A percentile compares a stretch with the other conserved stretches of the same genome.
phyloP scores from a whole-genome alignment of 2,329 filamentous ascomycete species.

The Zymoseptoria passerinii region DNA sequence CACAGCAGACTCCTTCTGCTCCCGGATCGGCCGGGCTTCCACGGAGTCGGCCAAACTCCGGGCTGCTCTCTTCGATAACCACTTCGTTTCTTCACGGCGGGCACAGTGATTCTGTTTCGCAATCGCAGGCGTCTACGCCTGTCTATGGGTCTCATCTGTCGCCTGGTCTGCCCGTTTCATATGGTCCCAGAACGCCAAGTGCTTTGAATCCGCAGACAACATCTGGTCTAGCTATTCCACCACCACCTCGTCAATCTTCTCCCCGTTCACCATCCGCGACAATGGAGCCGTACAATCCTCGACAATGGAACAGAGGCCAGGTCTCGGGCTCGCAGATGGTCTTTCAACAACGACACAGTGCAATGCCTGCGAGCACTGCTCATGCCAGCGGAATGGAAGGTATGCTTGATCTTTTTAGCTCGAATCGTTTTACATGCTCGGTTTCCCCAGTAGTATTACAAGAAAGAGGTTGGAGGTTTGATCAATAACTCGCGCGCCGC shows the following conservation, averaged over 20 bases:
- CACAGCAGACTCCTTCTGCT: slow-evolving; percentile 18
- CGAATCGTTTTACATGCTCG: neutral
- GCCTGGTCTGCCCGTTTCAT: slow-evolving; percentile 15
- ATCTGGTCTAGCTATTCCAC: slow-evolving; percentile 7
- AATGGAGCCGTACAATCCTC: slow-evolving; percentile 41
- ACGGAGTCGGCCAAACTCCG: slow-evolving; percentile 10
- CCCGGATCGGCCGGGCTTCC: slow-evolving; percentile 7
- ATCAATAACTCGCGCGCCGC: neutral
- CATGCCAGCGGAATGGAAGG: slow-evolving; percentile 44
- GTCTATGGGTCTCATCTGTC: slow-evolving; percentile 30
- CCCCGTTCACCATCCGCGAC: slow-evolving; percentile 11
- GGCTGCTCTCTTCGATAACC: slow-evolving; percentile 20
- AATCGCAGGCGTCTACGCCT: slow-evolving; percentile 31
- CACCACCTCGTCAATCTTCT: slow-evolving; percentile 19
- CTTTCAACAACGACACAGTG: slow-evolving; percentile 24
- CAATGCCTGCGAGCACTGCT: slow-evolving; percentile 26
- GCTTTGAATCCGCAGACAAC: slow-evolving; percentile 16
- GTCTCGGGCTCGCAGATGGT: slow-evolving; percentile 32
- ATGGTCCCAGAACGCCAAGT: slow-evolving; percentile 20
- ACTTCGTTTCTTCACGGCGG: slow-evolving; percentile 18
- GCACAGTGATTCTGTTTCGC: slow-evolving; percentile 25
- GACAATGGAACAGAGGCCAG: slow-evolving; percentile 39
- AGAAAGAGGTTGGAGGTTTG: neutral
- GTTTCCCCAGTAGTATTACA: too few species aligned
- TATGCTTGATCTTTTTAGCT: slow-evolving; percentile 22